These are phyloP conservation scores for Phoma sp. DNA, from an alignment of 2,329 filamentous ascomycete species.

Conservation along the genomic window DNA sequence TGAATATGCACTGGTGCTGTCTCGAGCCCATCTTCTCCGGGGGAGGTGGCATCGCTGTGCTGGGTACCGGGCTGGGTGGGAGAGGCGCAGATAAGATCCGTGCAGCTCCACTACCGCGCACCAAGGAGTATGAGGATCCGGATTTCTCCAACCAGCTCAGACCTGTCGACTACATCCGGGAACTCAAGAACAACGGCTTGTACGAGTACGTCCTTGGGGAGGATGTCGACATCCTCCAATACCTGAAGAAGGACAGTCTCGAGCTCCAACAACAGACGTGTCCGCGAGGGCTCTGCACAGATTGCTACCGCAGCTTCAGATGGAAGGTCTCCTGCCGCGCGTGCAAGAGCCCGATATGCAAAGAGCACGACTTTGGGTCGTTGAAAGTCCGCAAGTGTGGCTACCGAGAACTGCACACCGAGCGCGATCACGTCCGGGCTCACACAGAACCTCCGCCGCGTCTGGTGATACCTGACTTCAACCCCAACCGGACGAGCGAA, in stretches of 20 bases:
- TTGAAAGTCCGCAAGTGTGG: conserved; percentile 64
- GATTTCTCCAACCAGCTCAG: conserved; percentile 59
- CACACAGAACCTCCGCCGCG: conserved; percentile 43
- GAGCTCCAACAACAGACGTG: conserved; percentile 54
- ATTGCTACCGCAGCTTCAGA: conserved; percentile 63
- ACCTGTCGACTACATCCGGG: conserved; percentile 52
- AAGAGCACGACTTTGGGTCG: conserved; percentile 65
- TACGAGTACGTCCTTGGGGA: conserved; percentile 52
- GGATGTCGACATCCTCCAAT: conserved; percentile 48
- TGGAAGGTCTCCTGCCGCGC: conserved; percentile 66
- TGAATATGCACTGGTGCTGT: conserved; percentile 67
- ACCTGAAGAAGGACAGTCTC: conserved; percentile 51
- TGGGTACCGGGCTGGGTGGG: conserved; percentile 55
- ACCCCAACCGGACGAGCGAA: conserved; percentile 35
- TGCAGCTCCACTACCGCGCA: conserved; percentile 62
- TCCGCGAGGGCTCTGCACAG: conserved; percentile 63
- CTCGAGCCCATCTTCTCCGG: conserved; percentile 66
- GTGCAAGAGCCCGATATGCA: conserved; percentile 64
- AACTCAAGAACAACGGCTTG: conserved; percentile 50
- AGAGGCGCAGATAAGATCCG: conserved; percentile 63
- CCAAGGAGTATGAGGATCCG: conserved; percentile 62
- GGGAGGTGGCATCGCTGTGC: conserved; percentile 64
- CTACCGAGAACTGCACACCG: conserved; percentile 60
- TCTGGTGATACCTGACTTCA: conserved; percentile 47
- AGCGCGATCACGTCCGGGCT: conserved; percentile 51